A percentile compares a stretch with the other conserved stretches of the same genome.
Evolutionary conservation across 768 basidiomycete species (phyloP).

Genomic region (Suillus lakei): DNA sequence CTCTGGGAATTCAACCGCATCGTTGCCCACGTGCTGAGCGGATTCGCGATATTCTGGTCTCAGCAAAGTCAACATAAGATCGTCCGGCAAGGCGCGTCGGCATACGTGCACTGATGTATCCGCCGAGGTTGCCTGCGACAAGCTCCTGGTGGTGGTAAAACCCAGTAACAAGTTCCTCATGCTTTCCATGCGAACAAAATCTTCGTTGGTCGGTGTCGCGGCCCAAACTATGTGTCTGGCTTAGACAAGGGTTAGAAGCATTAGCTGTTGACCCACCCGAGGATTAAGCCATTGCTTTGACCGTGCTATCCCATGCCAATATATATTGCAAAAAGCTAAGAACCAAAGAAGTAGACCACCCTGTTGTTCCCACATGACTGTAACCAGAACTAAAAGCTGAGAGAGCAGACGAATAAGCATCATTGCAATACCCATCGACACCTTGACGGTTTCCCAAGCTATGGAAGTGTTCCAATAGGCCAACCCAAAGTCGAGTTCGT

Average conservation of each 20-base stretch:
- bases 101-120: slow-evolving; percentile 58
- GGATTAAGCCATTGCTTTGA: slow-evolving; percentile 20
- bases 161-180: slow-evolving; percentile 54
- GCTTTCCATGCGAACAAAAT: slow-evolving; percentile 68
- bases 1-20: slow-evolving; percentile 42
- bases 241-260: background rate
- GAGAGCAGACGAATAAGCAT: slow-evolving; percentile 58
- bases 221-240: slow-evolving; percentile 57
- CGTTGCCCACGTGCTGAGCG: slow-evolving; percentile 37
- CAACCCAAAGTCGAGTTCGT: slow-evolving; percentile 60
- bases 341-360: slow-evolving; percentile 62
- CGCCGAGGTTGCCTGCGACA: slow-evolving; percentile 65
- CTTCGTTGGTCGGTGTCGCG: slow-evolving; percentile 67
- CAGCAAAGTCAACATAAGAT: background rate
- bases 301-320: slow-evolving; percentile 42
- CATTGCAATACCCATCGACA: slow-evolving; percentile 44
- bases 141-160: slow-evolving; percentile 68
- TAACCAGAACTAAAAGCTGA: slow-evolving; percentile 62
- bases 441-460: slow-evolving; percentile 62
- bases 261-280: slow-evolving; percentile 35
- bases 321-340: slow-evolving; percentile 59
- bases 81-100: background rate
- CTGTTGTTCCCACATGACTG: slow-evolving; percentile 63
- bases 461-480: slow-evolving; percentile 48
- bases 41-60: slow-evolving; percentile 35